Percentiles rank a stretch among this genome's conserved stretches.
Evolutionary conservation across 331 rosid genomes (phyloP).

Genomic region (Malus hybrid): DNA sequence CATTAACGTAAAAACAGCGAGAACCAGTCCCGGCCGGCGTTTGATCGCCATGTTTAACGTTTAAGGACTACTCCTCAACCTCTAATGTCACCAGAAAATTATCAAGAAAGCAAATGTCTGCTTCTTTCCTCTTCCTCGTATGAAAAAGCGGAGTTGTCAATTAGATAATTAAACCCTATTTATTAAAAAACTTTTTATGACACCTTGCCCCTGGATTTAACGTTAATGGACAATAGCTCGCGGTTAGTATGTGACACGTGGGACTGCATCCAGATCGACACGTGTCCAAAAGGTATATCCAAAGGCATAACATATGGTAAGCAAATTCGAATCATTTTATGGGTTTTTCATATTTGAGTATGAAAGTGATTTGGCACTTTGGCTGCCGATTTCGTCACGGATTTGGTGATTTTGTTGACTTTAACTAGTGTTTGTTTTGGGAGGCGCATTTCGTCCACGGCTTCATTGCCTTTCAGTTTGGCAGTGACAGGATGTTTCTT

Average conservation of each 20-base stretch:
- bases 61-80: background rate
- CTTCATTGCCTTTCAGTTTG: background rate
- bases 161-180: background rate
- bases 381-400: background rate
- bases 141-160: too few relatives aligned
- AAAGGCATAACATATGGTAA: background rate
- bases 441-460: background rate
- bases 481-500: background rate
- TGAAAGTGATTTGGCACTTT: background rate
- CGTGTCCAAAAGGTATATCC: background rate
- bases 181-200: too few relatives aligned
- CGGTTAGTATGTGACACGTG: background rate
- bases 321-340: background rate
- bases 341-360: background rate
- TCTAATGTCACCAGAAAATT: background rate
- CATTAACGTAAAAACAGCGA: background rate
- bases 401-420: background rate
- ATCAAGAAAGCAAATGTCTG: background rate
- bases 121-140: background rate
- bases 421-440: background rate
- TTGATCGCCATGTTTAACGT: slow-evolving; percentile 2
- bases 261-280: background rate
- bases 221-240: background rate
- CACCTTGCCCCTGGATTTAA: too few relatives aligned
- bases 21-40: slow-evolving; percentile 4